Evolutionary conservation across 129 eudicot genomes (phyloP).

Genomic region (Centrapalus pauciflorus): DNA sequence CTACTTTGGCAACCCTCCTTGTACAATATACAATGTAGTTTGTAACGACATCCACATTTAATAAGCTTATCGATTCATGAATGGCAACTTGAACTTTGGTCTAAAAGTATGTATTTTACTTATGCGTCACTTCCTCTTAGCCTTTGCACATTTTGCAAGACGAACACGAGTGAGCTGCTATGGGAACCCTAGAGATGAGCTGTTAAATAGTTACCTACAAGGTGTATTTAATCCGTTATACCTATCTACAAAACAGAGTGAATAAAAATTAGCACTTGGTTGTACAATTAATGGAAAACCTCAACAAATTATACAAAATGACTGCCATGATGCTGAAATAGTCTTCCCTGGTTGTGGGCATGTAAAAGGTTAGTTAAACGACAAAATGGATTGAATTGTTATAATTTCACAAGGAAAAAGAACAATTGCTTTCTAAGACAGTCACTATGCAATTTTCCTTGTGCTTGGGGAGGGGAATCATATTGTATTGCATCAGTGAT

Average conservation of each 20-base stretch:
- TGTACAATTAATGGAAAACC: background rate
- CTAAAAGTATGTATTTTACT: background rate
- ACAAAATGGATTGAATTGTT: background rate
- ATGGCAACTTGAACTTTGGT: background rate
- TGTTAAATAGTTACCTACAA: slow-evolving; percentile 20
- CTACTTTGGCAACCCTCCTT: too few relatives aligned
- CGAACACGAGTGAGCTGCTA: background rate
- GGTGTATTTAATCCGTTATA: background rate
- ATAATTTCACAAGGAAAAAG: too few relatives aligned
- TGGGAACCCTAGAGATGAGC: slow-evolving; percentile 16
- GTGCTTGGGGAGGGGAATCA: too few relatives aligned
- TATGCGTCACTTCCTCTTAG: slow-evolving; percentile 4
- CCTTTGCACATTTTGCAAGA: slow-evolving; percentile 1
- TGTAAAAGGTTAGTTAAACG: background rate
- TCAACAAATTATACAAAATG: background rate
- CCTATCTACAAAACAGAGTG: slow-evolving; percentile 25
- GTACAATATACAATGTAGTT: too few relatives aligned
- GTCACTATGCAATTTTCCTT: too few relatives aligned
- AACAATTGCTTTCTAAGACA: too few relatives aligned
- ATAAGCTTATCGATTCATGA: slow-evolving; percentile 3
- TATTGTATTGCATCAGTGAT: too few relatives aligned
- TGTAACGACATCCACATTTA: background rate
- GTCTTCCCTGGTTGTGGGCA: background rate
- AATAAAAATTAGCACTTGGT: background rate
- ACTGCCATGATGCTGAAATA: background rate